A percentile compares a stretch with the other conserved stretches of the same genome.
These are phyloP conservation scores for Adiantum capillusveneris DNA, from an alignment of 75 land plant species.

Conservation along the genomic window DNA sequence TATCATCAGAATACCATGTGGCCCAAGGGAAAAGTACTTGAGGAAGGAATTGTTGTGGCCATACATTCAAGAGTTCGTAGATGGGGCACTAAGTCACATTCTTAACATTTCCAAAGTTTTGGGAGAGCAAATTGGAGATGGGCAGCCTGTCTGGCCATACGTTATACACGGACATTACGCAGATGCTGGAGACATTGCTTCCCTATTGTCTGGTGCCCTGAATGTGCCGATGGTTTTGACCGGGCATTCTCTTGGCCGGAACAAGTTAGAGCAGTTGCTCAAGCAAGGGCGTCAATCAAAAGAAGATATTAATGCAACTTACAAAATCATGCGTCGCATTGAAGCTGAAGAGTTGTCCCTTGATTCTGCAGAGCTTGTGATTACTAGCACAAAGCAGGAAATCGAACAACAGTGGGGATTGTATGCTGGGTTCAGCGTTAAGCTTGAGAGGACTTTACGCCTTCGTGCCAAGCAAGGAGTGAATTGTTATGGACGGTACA, in stretches of 20 bases:
- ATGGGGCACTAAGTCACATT: constrained; percentile 75
- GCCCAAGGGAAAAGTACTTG: constrained; percentile 69
- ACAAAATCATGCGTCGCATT: constrained; percentile 77
- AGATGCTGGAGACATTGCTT: constrained; percentile 90
- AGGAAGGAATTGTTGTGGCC: constrained; percentile 79
- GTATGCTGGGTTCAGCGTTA: constrained; percentile 82
- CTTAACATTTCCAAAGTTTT: constrained; percentile 78
- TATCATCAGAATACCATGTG: constrained; percentile 82
- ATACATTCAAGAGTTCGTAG: constrained; percentile 84
- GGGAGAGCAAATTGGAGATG: constrained; percentile 72
- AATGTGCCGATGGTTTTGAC: constrained; percentile 90
- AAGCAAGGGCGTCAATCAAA: constrained; percentile 71
- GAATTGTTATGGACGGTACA: constrained; percentile 65
- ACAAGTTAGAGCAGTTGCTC: constrained; percentile 78
- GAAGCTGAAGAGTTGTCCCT: constrained; percentile 74
- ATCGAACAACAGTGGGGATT: constrained; percentile 84
- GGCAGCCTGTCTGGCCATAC: constrained; percentile 71
- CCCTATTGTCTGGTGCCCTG: constrained; percentile 76
- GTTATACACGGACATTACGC: constrained; percentile 90
- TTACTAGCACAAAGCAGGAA: constrained; percentile 86
- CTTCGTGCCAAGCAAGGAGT: constrained; percentile 68
- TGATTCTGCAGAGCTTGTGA: constrained; percentile 73
- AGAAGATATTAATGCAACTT: constrained; percentile 70
- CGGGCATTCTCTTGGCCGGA: constrained; percentile 85
- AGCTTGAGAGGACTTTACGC: constrained; percentile 53